phyloP scores from a whole-genome alignment of 371 early-diverging fungal genomes.

The Mucor circinelloides region DNA sequence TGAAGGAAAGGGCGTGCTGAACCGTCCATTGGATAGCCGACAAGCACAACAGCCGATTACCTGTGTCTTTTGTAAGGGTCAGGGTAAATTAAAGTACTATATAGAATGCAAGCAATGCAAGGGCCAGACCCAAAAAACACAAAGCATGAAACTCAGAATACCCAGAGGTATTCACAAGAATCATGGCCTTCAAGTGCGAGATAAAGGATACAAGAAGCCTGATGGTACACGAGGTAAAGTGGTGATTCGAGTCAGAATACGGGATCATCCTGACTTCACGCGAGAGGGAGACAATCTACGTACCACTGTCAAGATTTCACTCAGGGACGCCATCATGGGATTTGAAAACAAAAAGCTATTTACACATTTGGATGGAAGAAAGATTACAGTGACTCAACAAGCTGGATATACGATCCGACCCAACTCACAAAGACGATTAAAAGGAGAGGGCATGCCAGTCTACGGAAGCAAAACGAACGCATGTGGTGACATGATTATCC shows the following conservation, averaged over 20 bases:
- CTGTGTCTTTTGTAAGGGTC: conserved; percentile 1
- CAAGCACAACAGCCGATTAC: not conserved
- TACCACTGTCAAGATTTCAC: conserved; percentile 59
- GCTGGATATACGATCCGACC: conserved; percentile 1
- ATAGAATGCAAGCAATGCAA: not conserved
- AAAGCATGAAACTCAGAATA: not conserved
- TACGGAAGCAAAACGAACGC: not conserved
- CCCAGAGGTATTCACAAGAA: conserved; percentile 5
- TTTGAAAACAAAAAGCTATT: conserved; percentile 51
- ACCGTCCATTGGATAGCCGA: not conserved
- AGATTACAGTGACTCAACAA: not conserved
- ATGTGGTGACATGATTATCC: conserved; percentile 7
- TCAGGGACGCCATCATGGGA: conserved; percentile 86
- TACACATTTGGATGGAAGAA: conserved; percentile 72
- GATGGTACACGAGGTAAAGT: not conserved
- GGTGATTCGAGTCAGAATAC: not conserved
- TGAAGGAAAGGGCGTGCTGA: not conserved
- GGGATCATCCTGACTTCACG: conserved; percentile 75
- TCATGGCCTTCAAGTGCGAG: not conserved
- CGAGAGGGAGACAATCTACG: conserved; percentile 88
- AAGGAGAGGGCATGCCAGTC: conserved; percentile 16
- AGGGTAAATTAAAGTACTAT: not conserved
- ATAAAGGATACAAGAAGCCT: not conserved
- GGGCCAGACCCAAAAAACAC: not conserved
- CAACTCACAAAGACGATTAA: not conserved